Evolutionary conservation across 2,329 filamentous ascomycete genomes (phyloP).

Genomic region (Botrytis deweyae): DNA sequence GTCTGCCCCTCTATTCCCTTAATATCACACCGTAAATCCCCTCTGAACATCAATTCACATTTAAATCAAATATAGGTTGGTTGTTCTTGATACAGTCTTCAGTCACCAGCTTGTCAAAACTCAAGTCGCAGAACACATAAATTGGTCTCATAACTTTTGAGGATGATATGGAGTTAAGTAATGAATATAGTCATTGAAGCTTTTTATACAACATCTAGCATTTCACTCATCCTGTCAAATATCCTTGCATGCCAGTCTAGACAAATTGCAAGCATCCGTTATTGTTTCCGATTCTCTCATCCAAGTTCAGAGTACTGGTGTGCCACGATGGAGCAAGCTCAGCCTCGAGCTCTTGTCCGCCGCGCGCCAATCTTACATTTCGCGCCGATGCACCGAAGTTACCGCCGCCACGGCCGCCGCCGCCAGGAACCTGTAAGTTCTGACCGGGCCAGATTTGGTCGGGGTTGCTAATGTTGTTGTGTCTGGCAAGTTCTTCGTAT

Average conservation of each 20-base stretch:
- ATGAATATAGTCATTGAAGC: not conserved
- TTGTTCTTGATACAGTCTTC: not conserved
- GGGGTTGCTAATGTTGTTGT: not conserved
- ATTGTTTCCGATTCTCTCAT: not conserved
- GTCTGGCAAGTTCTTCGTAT: not conserved
- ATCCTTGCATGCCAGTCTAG: not conserved
- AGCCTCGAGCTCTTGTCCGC: not conserved
- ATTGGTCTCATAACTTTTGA: not conserved
- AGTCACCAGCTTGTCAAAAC: not conserved
- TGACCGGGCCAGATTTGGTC: not conserved
- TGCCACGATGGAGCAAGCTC: not conserved
- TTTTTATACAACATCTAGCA: not conserved
- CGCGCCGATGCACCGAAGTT: not conserved
- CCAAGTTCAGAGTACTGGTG: not conserved
- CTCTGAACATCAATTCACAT: too few species aligned
- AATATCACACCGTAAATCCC: too few species aligned
- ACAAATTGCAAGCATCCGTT: not conserved
- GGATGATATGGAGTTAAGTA: not conserved
- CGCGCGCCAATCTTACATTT: not conserved
- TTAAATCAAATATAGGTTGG: not conserved
- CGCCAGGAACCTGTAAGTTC: not conserved
- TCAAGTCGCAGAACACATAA: not conserved
- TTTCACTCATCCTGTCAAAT: not conserved
- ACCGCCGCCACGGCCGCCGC: not conserved
- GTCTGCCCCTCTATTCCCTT: too few species aligned